Evolutionary conservation across 148 eudicot species (phyloP).

Genomic region (Amaranthus cruentus): DNA sequence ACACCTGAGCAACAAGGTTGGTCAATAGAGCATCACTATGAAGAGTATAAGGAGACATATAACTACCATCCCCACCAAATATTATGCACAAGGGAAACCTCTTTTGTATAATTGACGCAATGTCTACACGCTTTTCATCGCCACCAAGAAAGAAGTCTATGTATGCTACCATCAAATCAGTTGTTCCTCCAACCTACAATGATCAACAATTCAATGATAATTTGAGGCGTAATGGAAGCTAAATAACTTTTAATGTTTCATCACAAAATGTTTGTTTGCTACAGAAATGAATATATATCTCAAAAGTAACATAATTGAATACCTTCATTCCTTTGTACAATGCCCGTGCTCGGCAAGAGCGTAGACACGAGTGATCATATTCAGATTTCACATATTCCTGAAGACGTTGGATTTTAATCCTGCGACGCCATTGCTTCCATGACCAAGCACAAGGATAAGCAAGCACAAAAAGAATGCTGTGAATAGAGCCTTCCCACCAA

Average conservation of each 20-base stretch:
- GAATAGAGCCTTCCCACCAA: conserved; percentile 96
- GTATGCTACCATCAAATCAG: conserved; percentile 75
- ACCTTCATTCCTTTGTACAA: conserved; percentile 96
- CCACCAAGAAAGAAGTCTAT: conserved; percentile 88
- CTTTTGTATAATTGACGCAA: conserved; percentile 63
- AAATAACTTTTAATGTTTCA: neutral
- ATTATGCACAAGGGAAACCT: conserved; percentile 86
- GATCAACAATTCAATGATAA: neutral
- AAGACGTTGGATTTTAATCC: conserved; percentile 64
- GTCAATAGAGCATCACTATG: conserved; percentile 63
- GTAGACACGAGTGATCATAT: conserved; percentile 83
- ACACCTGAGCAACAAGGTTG: conserved; percentile 78
- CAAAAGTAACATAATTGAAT: neutral
- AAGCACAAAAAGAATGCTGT: conserved; percentile 71
- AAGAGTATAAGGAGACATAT: conserved; percentile 81
- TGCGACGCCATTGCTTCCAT: conserved; percentile 93
- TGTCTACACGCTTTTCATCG: conserved; percentile 77
- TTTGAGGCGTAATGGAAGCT: too few relatives aligned
- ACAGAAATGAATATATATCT: neutral
- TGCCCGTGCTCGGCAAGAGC: conserved; percentile 84
- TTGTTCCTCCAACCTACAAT: conserved; percentile 81
- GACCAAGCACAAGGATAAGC: conserved; percentile 96
- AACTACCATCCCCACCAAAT: conserved; percentile 89
- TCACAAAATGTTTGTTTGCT: neutral
- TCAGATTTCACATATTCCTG: conserved; percentile 84